Evolutionary conservation across 1,139 yeast species (phyloP).

Genomic region (Yamadazyma songkhlaensis): DNA sequence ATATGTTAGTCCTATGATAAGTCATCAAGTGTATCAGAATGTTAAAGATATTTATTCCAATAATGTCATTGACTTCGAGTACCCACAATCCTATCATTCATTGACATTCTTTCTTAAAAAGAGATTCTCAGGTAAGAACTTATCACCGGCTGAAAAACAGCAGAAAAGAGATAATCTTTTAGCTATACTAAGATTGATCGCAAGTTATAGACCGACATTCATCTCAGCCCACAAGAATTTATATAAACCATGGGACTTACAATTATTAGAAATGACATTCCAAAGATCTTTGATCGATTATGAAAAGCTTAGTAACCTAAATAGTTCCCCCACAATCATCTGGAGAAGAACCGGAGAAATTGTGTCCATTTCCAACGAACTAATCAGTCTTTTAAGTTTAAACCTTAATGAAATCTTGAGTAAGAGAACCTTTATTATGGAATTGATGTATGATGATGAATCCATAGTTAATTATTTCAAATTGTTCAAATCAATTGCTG

Average conservation of each 20-base stretch:
- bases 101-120: slow-evolving; percentile 53
- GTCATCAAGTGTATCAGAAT: slow-evolving; percentile 59
- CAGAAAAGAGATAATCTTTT: slow-evolving; percentile 46
- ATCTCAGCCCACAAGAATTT: slow-evolving; percentile 69
- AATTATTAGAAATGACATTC: slow-evolving; percentile 65
- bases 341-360: slow-evolving; percentile 82
- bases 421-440: slow-evolving; percentile 52
- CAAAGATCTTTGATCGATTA: slow-evolving; percentile 68
- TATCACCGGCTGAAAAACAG: slow-evolving; percentile 28
- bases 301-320: slow-evolving; percentile 55
- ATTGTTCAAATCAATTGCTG: slow-evolving; percentile 48
- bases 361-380: slow-evolving; percentile 66
- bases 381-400: slow-evolving; percentile 61
- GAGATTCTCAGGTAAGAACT: slow-evolving; percentile 45
- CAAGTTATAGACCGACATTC: slow-evolving; percentile 69
- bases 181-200: slow-evolving; percentile 61
- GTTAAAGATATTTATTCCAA: slow-evolving; percentile 65
- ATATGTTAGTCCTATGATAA: slow-evolving; percentile 54
- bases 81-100: slow-evolving; percentile 66
- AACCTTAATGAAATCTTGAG: slow-evolving; percentile 45
- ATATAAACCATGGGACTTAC: slow-evolving; percentile 59
- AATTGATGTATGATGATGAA: slow-evolving; percentile 48
- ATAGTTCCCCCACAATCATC: slow-evolving; percentile 67
- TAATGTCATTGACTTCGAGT: slow-evolving; percentile 56
- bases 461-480: slow-evolving; percentile 43